Conservation (phyloP, 2,329 filamentous ascomycete species). For the Stagonosporopsis tanaceti region DNA sequence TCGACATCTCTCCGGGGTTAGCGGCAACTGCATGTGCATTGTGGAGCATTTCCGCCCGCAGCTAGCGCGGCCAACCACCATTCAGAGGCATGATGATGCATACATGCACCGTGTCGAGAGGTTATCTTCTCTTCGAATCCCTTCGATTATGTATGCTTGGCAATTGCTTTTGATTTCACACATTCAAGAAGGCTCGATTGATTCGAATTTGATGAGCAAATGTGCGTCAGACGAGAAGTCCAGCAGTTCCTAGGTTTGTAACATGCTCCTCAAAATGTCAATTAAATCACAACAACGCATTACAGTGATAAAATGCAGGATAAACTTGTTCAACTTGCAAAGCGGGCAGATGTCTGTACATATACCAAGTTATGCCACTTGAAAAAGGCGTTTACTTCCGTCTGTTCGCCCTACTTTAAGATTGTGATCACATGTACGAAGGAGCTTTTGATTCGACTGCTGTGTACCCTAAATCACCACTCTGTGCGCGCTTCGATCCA, state of each 20-base stretch:
- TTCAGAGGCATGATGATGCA: conserved; percentile 2
- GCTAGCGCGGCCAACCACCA: conserved; percentile 5
- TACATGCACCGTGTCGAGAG: neutral
- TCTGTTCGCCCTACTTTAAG: too few relatives aligned
- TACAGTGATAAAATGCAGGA: neutral
- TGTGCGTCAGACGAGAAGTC: too few relatives aligned
- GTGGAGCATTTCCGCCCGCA: neutral
- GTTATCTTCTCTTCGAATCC: neutral
- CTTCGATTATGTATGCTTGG: neutral
- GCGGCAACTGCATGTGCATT: neutral
- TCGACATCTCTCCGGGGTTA: conserved; percentile 1
- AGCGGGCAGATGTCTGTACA: neutral
- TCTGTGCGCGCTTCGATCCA: too few relatives aligned
- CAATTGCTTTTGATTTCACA: neutral
- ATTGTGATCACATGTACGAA: too few relatives aligned
- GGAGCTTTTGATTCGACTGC: too few relatives aligned
- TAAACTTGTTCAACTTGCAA: neutral
- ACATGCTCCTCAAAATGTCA: neutral
- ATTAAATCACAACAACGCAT: neutral
- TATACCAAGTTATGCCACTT: neutral
- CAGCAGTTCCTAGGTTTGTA: too few relatives aligned
- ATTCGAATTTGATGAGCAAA: too few relatives aligned
- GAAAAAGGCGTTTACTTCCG: neutral
- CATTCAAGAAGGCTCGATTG: too few relatives aligned
- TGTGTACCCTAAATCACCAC: too few relatives aligned